Evolutionary conservation across 352 stramenopile species (phyloP).

Genomic region (Globisporangium polare): DNA sequence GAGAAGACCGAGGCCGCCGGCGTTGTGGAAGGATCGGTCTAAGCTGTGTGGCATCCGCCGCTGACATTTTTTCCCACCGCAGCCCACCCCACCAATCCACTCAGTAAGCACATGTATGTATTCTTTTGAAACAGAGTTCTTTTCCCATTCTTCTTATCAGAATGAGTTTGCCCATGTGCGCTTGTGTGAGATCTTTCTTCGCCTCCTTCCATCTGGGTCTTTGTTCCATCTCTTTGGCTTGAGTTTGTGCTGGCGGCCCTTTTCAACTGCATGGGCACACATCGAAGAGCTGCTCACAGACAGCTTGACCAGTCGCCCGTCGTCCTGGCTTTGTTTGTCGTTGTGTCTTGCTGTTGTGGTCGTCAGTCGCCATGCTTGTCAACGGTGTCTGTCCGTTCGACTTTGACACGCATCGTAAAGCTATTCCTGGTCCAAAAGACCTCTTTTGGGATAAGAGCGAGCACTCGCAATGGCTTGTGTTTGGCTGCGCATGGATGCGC

Average conservation of each 20-base stretch:
- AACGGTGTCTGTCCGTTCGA: not conserved
- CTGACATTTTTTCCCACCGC: not conserved
- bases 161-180: not conserved
- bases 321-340: not conserved
- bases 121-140: not conserved
- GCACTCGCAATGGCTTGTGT: not conserved
- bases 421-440: not conserved
- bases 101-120: slow-evolving; percentile 18
- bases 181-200: not conserved
- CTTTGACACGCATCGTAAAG: not conserved
- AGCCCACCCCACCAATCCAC: not conserved
- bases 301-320: not conserved
- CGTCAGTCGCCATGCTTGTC: not conserved
- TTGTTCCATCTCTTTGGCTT: too few relatives aligned
- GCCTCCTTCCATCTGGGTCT: not conserved
- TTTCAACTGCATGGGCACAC: too few relatives aligned
- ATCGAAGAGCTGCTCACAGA: not conserved
- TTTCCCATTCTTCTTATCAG: not conserved
- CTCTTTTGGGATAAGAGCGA: not conserved
- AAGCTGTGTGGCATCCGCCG: slow-evolving; percentile 17
- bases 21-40: slow-evolving; percentile 62
- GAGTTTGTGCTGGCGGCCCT: too few relatives aligned
- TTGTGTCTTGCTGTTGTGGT: not conserved
- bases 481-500: not conserved
- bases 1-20: slow-evolving; percentile 26